Base-by-base conservation (phyloP, 2,329 filamentous ascomycete species). In the Cercospora sojina region DNA sequence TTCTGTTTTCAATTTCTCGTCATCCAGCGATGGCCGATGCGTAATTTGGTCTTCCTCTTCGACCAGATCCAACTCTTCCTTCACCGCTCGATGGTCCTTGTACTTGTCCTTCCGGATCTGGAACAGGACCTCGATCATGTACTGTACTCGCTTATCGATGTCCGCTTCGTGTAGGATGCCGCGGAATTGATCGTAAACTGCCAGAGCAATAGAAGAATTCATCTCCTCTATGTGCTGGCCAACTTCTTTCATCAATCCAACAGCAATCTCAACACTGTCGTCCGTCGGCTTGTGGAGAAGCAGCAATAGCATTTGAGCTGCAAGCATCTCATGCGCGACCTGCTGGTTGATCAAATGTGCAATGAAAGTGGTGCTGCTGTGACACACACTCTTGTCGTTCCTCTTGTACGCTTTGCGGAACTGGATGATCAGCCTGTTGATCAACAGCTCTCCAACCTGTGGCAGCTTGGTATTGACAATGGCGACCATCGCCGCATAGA, bases 1-100 rank as follows among this genome's bases (percentile, higher is more conserved):
- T 77, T 97, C 89, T 0, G 92, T 88, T 58, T 95, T 90, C 62
- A 97, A 85, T 41, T 93, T 88, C 70, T 93, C 93, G n/a, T 62
- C 60, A 70, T 97, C 91, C 31, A 99, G 80, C 58, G 90, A 89
- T 58, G 92, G 84, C 64, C 88, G 86, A 80, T 99, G 95, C 0
- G 95, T 98, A 74, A 98, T 96, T 77, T 98, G 95, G 76, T 99
- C 95, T 78, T 98, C 94, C 79, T 99, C 95, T 80, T 98, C 94
- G 8, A 99, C 92, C 55, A 99, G 80, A 79, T 99, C 95, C 65
- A 99, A 83, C 77, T 99, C 95, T 76, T 97, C 93, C 78, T 89
- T 93, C 73, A 98, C 83, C 0, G 93, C 90, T 18, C 90, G 92
- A 74, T 98, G 93, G 74, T 98, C 93, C 82, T 97, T 97, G 84